phyloP scores from a whole-genome alignment of 2,329 filamentous ascomycete genomes.

The Pseudocercospora ulei region DNA sequence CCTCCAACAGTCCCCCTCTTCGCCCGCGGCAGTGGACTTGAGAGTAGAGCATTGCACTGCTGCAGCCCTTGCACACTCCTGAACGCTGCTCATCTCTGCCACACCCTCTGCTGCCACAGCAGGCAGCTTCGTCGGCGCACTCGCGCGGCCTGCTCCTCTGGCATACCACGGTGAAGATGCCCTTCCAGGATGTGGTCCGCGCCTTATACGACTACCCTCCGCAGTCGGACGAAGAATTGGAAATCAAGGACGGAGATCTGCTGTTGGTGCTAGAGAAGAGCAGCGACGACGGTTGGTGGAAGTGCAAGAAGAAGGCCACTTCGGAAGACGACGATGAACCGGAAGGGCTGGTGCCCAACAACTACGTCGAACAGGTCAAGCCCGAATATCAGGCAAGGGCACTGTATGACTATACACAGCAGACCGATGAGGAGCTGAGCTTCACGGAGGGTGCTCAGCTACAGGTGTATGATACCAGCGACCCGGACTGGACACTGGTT shows the following conservation, averaged over 20 bases:
- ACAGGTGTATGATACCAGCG: conserved; percentile 76
- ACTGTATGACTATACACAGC: conserved; percentile 95
- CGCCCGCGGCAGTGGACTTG: no score
- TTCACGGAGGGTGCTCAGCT: conserved; percentile 81
- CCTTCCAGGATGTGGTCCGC: conserved; percentile 81
- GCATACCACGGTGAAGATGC: conserved; percentile 49
- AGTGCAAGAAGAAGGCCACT: conserved; percentile 78
- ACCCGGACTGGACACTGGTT: conserved; percentile 94
- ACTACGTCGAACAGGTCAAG: conserved; percentile 80
- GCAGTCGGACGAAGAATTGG: conserved; percentile 74
- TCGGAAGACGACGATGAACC: conserved; percentile 84
- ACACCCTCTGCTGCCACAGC: not conserved
- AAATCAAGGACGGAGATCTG: conserved; percentile 74
- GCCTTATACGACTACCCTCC: conserved; percentile 89
- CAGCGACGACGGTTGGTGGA: conserved; percentile 75
- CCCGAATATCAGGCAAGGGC: conserved; percentile 66
- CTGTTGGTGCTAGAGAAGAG: conserved; percentile 82
- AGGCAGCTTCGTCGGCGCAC: conserved; percentile 1
- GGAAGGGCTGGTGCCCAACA: conserved; percentile 79
- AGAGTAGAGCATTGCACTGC: not conserved
- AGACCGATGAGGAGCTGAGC: conserved; percentile 95
- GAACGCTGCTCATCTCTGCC: not conserved
- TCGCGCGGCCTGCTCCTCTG: not conserved
- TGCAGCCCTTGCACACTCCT: not conserved
- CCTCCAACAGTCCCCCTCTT: no score